Conservation (phyloP, 1,139 yeast genomes). For the Suhomyces atakaporum region DNA sequence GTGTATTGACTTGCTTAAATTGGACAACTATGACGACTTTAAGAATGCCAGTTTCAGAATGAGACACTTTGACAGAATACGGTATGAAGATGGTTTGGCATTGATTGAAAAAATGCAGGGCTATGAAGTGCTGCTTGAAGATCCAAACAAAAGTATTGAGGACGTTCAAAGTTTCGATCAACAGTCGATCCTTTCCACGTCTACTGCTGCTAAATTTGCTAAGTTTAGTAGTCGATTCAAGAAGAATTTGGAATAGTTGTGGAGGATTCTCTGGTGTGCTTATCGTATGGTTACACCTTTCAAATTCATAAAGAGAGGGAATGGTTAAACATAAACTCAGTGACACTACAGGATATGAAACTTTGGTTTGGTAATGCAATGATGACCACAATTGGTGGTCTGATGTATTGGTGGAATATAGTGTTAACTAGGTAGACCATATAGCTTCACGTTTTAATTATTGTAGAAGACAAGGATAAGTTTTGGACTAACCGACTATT, state of each 20-base stretch:
- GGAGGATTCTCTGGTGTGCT: too few relatives aligned
- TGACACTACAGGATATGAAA: too few relatives aligned
- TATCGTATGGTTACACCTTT: too few relatives aligned
- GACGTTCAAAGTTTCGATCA: constrained; percentile 26
- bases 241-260: constrained; percentile 17
- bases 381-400: too few relatives aligned
- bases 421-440: too few relatives aligned
- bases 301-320: too few relatives aligned
- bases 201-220: constrained; percentile 44
- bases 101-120: constrained; percentile 41
- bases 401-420: too few relatives aligned
- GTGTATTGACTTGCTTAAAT: constrained; percentile 42
- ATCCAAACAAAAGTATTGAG: constrained; percentile 12
- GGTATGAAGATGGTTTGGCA: constrained; percentile 43
- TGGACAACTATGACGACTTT: constrained; percentile 44
- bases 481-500: too few relatives aligned
- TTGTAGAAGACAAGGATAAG: too few relatives aligned
- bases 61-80: constrained; percentile 45
- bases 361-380: too few relatives aligned
- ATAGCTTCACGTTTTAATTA: too few relatives aligned
- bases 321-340: too few relatives aligned
- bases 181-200: constrained; percentile 29
- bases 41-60: constrained; percentile 42
- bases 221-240: constrained; percentile 42
- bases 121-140: constrained; percentile 10